phyloP scores from a whole-genome alignment of 140 eudicot genomes.

The Bidens hawaiensis region DNA sequence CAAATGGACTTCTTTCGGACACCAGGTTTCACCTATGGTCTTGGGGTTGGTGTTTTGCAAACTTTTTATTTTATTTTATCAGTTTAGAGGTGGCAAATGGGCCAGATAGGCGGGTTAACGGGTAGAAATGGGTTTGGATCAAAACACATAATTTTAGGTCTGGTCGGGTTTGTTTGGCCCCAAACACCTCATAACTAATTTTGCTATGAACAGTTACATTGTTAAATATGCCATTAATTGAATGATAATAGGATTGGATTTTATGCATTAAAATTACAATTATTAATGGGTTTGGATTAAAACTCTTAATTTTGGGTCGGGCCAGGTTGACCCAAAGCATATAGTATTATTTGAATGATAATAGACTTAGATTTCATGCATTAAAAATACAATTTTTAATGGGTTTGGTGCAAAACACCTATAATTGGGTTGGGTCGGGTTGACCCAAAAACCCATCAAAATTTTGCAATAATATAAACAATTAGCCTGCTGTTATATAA shows the following conservation, averaged over 20 bases:
- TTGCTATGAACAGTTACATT: background rate
- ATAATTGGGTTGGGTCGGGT: no score
- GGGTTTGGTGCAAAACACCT: no score
- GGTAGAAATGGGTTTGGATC: background rate
- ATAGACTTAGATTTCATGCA: no score
- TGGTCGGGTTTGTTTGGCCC: background rate
- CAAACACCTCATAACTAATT: background rate
- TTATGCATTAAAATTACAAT: background rate
- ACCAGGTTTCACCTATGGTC: conserved; percentile 59
- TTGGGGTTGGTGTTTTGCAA: conserved; percentile 59
- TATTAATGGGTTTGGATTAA: background rate
- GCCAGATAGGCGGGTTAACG: background rate
- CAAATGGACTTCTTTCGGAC: conserved; percentile 84
- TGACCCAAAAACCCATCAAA: no score
- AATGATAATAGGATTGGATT: background rate
- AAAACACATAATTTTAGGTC: background rate
- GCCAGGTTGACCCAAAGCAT: no score
- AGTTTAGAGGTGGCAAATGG: background rate
- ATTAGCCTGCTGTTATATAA: background rate
- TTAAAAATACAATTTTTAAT: no score
- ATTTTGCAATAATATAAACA: no score
- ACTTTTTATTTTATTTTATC: background rate
- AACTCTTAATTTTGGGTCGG: no score
- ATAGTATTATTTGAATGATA: no score
- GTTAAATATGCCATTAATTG: background rate